Evolutionary conservation across 1,139 yeast genomes (phyloP).

Genomic region (Taphrina betulina): DNA sequence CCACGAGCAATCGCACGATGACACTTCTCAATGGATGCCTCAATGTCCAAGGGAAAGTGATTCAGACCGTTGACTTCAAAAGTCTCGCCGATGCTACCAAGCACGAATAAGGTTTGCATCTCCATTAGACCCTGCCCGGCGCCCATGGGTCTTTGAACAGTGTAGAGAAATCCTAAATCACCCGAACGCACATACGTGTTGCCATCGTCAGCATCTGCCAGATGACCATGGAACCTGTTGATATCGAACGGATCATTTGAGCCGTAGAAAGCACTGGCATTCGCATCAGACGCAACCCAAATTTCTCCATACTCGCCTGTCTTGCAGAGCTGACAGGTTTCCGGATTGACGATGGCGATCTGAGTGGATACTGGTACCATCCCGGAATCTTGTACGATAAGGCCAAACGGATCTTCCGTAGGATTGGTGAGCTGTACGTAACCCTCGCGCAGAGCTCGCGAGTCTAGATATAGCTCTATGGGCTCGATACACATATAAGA

Average conservation of each 20-base stretch:
- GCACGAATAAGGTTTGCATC: constrained; percentile 76
- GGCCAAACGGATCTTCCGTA: constrained; percentile 52
- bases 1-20: constrained; percentile 60
- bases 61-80: constrained; percentile 89
- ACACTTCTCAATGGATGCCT: constrained; percentile 66
- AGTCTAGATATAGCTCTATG: constrained; percentile 80
- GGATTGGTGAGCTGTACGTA: constrained; percentile 73
- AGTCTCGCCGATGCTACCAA: constrained; percentile 84
- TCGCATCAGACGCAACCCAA: constrained; percentile 92
- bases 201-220: constrained; percentile 62
- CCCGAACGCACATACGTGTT: constrained; percentile 81
- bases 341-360: constrained; percentile 92
- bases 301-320: constrained; percentile 97
- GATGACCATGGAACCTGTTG: constrained; percentile 57
- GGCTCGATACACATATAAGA: constrained; percentile 90
- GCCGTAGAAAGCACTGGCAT: constrained; percentile 61
- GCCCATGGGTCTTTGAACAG: constrained; percentile 53
- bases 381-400: constrained; percentile 89
- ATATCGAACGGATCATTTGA: constrained; percentile 50
- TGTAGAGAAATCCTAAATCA: constrained; percentile 87
- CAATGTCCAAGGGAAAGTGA: constrained; percentile 85
- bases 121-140: constrained; percentile 52
- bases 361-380: constrained; percentile 94
- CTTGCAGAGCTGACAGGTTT: constrained; percentile 71
- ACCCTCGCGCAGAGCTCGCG: constrained; percentile 85